Percentiles rank a stretch among this genome's conserved stretches.
These are phyloP conservation scores for Wickerhamiella azymoides DNA, from an alignment of 805 yeast species.

Conservation along the genomic window DNA sequence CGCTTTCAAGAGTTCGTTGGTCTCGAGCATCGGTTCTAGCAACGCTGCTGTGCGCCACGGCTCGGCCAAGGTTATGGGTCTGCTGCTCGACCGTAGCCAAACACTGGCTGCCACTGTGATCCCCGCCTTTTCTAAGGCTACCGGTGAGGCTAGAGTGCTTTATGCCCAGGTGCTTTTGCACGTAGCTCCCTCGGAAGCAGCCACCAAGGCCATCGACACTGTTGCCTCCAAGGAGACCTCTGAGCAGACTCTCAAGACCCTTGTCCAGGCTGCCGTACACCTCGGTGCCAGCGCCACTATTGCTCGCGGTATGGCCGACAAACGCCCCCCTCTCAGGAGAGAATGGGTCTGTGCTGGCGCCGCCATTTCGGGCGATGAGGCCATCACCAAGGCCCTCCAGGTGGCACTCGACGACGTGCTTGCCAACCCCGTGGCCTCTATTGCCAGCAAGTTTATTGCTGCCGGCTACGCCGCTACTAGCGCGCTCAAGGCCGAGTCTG, in stretches of 20 bases:
- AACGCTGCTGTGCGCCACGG: conserved; percentile 49
- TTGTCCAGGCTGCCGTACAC: conserved; percentile 34
- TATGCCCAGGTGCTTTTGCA: conserved; percentile 34
- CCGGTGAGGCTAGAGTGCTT: conserved; percentile 51
- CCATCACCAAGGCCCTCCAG: conserved; percentile 10
- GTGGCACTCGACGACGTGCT: conserved; percentile 12
- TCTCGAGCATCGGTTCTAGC: conserved; percentile 50
- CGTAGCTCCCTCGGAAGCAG: conserved; percentile 18
- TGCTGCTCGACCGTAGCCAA: conserved; percentile 17
- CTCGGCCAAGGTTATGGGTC: conserved; percentile 29
- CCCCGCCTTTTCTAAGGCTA: conserved; percentile 43
- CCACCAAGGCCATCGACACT: conserved; percentile 30
- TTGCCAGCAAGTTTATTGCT: conserved; percentile 27
- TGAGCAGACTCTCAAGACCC: conserved; percentile 42
- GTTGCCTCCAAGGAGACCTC: conserved; percentile 62
- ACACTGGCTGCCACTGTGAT: conserved; percentile 27
- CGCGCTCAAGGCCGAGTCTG: conserved; percentile 12
- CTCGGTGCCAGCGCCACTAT: conserved; percentile 23
- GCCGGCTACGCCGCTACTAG: conserved; percentile 39
- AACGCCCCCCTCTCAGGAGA: conserved; percentile 47
- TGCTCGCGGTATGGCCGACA: conserved; percentile 48
- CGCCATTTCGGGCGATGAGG: conserved; percentile 19
- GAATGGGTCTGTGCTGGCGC: conserved; percentile 46
- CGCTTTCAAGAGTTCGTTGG: conserved; percentile 38
- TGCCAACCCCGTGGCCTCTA: conserved; percentile 14